Base-by-base conservation (phyloP, 345 rosid genomes). In the Cardamine resedifolia region DNA sequence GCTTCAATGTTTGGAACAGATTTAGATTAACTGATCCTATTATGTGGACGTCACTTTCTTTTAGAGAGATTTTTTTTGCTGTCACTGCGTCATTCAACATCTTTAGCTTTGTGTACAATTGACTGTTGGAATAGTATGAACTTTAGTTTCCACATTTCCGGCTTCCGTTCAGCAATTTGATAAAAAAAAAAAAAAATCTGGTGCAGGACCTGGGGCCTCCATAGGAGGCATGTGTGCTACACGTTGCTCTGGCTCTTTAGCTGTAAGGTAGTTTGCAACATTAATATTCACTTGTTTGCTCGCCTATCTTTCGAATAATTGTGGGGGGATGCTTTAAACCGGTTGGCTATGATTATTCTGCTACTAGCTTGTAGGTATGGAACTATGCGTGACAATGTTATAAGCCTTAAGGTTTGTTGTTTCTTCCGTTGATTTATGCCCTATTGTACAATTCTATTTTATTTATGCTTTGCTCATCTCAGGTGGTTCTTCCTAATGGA, bases 191-290 rank as follows among this genome's bases (percentile, higher is more conserved):
- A 43, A 55, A 41, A 2, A 10, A 28, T 28, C 2, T 70, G 66
- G 39, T 76, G 62, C 89, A 94, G 98, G 97, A 39, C 98, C 98
- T 18, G 96, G 98, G 56, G 98, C 98, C 71, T 82, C 84, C 58
- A 86, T 94, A 19, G 96, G 98, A 50, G 98, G 98, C 53, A 94
- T 90, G 98, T 90, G 97, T 79, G 94, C 98, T 61, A 90, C 97
- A 58, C 96, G 97, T 41, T 94, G 96, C 88, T 94, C 97, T 57
- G 98, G 97, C 58, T 90, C 97, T 77, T 81, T 94, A 73, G 97
- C 98, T 50, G 96, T 88, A 67, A 86, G 97, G 98, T 94, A 80
- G 44, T 71, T 73, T 70, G 66, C 61, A 16, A 19, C 18, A 0
- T 21, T 19, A 14, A n/a, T 23, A 12, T 51, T 65, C 34, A 34